phyloP scores from a whole-genome alignment of 169 alveolate genomes.

The Cryptosporidium ryanae region DNA sequence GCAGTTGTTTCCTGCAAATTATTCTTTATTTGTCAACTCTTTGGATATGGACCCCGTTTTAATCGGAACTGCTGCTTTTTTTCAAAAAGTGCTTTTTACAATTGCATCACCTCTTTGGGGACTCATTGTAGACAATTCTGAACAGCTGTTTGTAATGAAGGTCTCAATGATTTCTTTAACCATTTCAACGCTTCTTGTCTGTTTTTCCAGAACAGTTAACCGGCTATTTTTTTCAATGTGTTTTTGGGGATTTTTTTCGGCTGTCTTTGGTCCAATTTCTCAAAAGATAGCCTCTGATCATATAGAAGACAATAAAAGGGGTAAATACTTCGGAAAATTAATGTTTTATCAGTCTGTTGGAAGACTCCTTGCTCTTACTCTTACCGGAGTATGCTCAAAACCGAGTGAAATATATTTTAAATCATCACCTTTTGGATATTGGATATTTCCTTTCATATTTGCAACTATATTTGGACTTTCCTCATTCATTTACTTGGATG shows the following conservation, averaged over 20 bases:
- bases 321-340: conserved; percentile 54
- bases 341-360: conserved; percentile 72
- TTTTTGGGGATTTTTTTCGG: conserved; percentile 69
- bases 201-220: conserved; percentile 16
- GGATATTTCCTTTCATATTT: conserved; percentile 55
- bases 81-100: conserved; percentile 44
- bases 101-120: conserved; percentile 70
- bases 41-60: conserved; percentile 35
- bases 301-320: conserved; percentile 16
- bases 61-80: conserved; percentile 63
- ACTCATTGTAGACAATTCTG: conserved; percentile 33
- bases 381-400: conserved; percentile 9
- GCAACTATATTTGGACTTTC: conserved; percentile 30
- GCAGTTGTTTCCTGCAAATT: conserved; percentile 66
- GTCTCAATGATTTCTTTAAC: conserved; percentile 21
- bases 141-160: conserved; percentile 4
- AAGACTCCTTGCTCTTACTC: conserved; percentile 21
- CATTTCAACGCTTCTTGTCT: conserved; percentile 13
- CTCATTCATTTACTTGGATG: conserved; percentile 6
- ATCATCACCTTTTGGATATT: conserved; percentile 3
- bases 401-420: neutral
- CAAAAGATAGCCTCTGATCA: conserved; percentile 49
- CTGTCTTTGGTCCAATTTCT: conserved; percentile 52
- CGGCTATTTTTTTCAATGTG: conserved; percentile 45
- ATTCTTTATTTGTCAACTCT: conserved; percentile 24